These are phyloP conservation scores for Litsea cubeba DNA, from an alignment of 164 flowering plant species.

Conservation along the genomic window DNA sequence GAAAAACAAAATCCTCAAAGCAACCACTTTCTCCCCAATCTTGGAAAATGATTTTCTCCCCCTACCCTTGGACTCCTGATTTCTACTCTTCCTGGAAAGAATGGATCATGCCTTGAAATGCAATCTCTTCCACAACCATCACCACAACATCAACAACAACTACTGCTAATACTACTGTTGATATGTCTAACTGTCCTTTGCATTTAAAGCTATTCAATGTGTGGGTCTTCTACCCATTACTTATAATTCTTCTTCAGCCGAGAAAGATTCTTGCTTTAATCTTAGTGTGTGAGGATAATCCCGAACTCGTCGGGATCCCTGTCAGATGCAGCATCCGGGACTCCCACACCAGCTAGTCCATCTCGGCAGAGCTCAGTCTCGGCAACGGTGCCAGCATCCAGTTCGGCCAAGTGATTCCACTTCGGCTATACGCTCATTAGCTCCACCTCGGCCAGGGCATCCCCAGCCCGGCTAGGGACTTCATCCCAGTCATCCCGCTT, in stretches of 20 bases:
- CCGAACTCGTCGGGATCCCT: too few species aligned
- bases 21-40: background rate
- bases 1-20: background rate
- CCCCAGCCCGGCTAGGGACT: too few species aligned
- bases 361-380: too few species aligned
- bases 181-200: background rate
- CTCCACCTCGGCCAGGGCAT: too few species aligned
- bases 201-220: conserved; percentile 17
- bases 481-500: too few species aligned
- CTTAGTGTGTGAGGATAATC: too few species aligned
- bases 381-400: too few species aligned
- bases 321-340: too few species aligned
- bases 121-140: conserved; percentile 5
- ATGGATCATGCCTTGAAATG: conserved; percentile 35
- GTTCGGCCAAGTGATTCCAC: too few species aligned
- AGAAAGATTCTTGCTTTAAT: conserved; percentile 26
- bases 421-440: too few species aligned
- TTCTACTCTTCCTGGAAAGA: conserved; percentile 54
- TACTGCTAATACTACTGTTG: background rate
- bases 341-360: too few species aligned
- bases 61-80: conserved; percentile 43
- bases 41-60: conserved; percentile 21
- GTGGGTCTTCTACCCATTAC: conserved; percentile 48
- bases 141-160: conserved; percentile 12
- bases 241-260: background rate